A percentile compares a stretch with the other conserved stretches of the same genome.
phyloP scores from a whole-genome alignment of 2,329 filamentous ascomycete species.

The Hymenotorrendiella dingleyae region DNA sequence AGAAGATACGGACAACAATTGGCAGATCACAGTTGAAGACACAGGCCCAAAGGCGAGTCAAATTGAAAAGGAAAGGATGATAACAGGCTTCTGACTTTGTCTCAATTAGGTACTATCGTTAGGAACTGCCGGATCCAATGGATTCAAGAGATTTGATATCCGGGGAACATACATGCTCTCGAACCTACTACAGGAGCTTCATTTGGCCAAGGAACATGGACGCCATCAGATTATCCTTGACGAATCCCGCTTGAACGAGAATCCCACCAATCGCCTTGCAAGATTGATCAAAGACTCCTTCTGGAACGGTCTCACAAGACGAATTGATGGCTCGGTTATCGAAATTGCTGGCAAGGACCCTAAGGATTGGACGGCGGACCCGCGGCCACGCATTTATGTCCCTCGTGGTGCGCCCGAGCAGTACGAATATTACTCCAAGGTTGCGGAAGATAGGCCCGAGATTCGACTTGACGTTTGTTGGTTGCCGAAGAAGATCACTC shows the following conservation, averaged over 20 bases:
- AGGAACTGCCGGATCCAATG: conserved; percentile 79
- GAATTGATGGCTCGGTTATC: conserved; percentile 84
- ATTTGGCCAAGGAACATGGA: conserved; percentile 83
- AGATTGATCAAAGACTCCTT: conserved; percentile 86
- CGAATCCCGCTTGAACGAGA: conserved; percentile 87
- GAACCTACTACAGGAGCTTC: conserved; percentile 91
- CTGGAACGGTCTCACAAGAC: conserved; percentile 84
- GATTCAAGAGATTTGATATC: conserved; percentile 82
- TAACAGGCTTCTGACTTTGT: conserved; percentile 2
- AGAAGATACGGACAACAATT: conserved; percentile 90
- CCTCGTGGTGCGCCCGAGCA: conserved; percentile 81
- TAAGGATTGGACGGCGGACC: conserved; percentile 92
- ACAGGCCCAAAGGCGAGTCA: conserved; percentile 72
- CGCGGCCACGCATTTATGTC: conserved; percentile 85
- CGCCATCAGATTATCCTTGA: conserved; percentile 87
- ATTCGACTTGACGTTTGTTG: conserved; percentile 81
- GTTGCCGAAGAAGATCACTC: conserved; percentile 71
- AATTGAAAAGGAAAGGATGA: no score
- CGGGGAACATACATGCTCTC: conserved; percentile 97
- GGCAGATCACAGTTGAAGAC: conserved; percentile 97
- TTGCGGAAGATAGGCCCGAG: conserved; percentile 74
- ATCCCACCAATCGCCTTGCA: conserved; percentile 81
- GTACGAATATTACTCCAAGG: conserved; percentile 77
- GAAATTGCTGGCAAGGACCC: conserved; percentile 82
- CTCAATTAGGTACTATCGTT: conserved; percentile 65